Base-by-base conservation (phyloP, 225 moss, liverwort and hornwort genomes). In the Physcomitrium patens region DNA sequence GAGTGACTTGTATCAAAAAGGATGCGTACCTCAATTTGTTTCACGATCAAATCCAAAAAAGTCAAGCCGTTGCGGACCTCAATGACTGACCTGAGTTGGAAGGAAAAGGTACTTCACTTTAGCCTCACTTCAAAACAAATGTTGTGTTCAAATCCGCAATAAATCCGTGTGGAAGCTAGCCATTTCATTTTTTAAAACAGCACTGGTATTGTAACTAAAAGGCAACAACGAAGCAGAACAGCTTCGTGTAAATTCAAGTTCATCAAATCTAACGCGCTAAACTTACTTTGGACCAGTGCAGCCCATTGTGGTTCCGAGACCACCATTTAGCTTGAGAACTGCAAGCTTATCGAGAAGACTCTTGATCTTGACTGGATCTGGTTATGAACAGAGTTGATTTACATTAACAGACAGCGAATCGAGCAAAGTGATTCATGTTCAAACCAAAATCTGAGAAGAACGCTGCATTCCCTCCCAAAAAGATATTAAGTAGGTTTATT, bases 221-320 rank as follows among this genome's bases (percentile, higher is more conserved):
- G 31, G 5, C 5, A 7, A 37, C 31, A 37, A 37, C 1, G 31
- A 37, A 37, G 24, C 31, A 37, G 31, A 7, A 49, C 8, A 20
- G 8, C 18, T 17, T 55, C 54, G 54, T 8, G 7, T 17, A 55
- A 17, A 18, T 8, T 0, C 54, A 55, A 5, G 8, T 55, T 19
- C 26, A 26, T 11, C 6, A 23, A 6, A 14, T 23, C 6, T 3
- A 12, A 12, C 13, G 5, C 58, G 13, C 13, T 2, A 11, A 47
- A 15, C 75, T 31, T 82, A 89, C 88, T 91, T 91, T 42, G 91
- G 91, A 37, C 91, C 91, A 17, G 91, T 91, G 75, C 91, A 91
- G 26, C 91, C 91, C 91, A 91, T 91, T 67, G 91, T 91, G 26
- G 91, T 91, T 53, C 91, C 91, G 59, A 91, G 83, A 44, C 91